Base-by-base conservation (phyloP, 2,329 filamentous ascomycete genomes). In the Aspergillus transmontanensis region DNA sequence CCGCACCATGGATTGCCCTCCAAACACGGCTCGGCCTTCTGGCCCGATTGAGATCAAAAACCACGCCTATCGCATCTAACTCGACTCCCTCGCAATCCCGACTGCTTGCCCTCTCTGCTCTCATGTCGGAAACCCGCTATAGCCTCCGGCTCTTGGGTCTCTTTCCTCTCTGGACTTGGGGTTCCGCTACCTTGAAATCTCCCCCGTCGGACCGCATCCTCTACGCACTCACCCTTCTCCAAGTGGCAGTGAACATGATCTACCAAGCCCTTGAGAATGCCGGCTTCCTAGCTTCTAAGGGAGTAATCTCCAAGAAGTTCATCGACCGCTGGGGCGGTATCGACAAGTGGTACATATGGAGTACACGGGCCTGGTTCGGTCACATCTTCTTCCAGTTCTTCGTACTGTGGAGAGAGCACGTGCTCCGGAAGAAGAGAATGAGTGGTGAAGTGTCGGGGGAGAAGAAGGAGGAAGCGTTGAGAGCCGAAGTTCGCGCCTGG, bases 211-310 rank as follows among this genome's bases (percentile, higher is more conserved):
- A 86, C 70, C 74, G 71, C 3, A 68, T 80, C 53, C 79, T 83
- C 66, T 82, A 78, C 68, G 66, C 74, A 21, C 80, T 97, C 53
- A 86, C 87, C 26, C 89, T 88, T 77, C 80, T 85, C 7, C 91
- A 95, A 76, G 86, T 97, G 23, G 67, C 84, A 12, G 83, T 87
- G 12, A 90, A 91, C 76, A 78, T 90, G 11, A 75, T 81, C 11
- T 96, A 91, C 81, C 93, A 97, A 79, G 80, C 86, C 1, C 83
- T 94, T 46, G 95, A 99, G 82, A 97, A 97, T 79, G 84, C 86
- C 45, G 90, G 90, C 19, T 96, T 90, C 80, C 84, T 98, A 43
- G 84, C 88, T 3, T 82, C 83, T 64, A 93, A 93, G 76, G 89
- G 90, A 23, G 86, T 96, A 4, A 74, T 97, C 57, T 83, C 76